Conservation (phyloP, 805 yeast genomes). For the Ogataea salicorniae region DNA sequence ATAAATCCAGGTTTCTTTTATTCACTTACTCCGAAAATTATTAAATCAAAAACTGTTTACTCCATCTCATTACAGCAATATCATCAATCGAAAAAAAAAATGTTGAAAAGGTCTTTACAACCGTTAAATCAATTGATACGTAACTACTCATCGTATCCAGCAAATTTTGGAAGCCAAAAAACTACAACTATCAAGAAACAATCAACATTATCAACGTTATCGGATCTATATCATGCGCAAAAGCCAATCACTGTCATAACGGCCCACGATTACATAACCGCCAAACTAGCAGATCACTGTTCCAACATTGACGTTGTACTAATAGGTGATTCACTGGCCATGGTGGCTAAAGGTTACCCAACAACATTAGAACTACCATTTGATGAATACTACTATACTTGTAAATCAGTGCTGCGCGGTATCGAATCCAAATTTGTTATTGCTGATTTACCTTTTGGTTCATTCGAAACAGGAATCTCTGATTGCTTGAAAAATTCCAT, state of each 20-base stretch:
- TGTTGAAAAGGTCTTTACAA: background rate
- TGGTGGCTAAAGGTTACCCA: conserved; percentile 81
- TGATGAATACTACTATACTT: conserved; percentile 76
- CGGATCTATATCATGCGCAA: conserved; percentile 13
- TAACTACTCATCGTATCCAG: conserved; percentile 17
- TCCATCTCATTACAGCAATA: no score
- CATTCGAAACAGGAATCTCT: conserved; percentile 59
- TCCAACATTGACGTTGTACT: conserved; percentile 66
- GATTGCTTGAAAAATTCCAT: conserved; percentile 61
- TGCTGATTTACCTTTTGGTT: conserved; percentile 88
- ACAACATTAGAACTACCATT: conserved; percentile 71
- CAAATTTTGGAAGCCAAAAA: background rate
- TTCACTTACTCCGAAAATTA: no score
- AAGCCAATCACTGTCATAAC: conserved; percentile 46
- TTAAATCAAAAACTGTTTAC: no score
- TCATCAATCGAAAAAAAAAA: no score
- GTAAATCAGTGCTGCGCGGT: conserved; percentile 73
- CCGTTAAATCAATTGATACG: no score
- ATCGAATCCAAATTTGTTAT: conserved; percentile 58
- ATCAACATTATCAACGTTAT: conserved; percentile 20
- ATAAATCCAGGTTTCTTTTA: no score
- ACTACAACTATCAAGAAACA: conserved; percentile 10
- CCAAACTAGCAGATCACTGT: conserved; percentile 53
- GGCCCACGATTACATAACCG: conserved; percentile 83
- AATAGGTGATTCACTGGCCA: conserved; percentile 90